Conservation (phyloP, 192 early-diverging fungal genomes). For the Gryganskiella cystojenkinii region DNA sequence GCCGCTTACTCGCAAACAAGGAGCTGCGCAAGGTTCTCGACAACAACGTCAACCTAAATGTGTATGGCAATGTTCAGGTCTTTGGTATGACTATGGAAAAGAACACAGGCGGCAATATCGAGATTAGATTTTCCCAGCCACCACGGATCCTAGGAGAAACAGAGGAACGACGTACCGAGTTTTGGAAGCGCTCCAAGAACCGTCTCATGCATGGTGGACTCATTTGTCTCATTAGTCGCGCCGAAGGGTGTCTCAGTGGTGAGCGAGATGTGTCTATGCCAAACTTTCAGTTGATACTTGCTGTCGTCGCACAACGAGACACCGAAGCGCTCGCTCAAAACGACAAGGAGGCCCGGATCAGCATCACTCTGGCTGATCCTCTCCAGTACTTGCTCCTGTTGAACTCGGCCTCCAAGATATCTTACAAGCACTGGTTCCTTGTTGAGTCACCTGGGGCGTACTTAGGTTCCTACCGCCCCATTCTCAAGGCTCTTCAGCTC, state of each 20-base stretch:
- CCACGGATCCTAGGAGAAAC: constrained; percentile 1
- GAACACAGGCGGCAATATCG: constrained; percentile 21
- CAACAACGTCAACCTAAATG: constrained; percentile 44
- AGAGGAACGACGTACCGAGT: constrained; percentile 37
- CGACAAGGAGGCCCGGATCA: constrained; percentile 13
- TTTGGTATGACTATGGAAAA: constrained; percentile 30
- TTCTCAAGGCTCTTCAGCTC: constrained; percentile 49
- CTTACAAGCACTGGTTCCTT: constrained; percentile 26
- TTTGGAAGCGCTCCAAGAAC: constrained; percentile 56
- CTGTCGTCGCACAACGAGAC: constrained; percentile 49
- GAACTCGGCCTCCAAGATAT: not conserved
- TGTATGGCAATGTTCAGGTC: constrained; percentile 53
- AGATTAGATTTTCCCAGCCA: constrained; percentile 42
- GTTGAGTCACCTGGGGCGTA: constrained; percentile 51
- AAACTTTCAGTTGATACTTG: constrained; percentile 52
- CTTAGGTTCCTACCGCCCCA: constrained; percentile 47
- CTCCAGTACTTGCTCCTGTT: constrained; percentile 24
- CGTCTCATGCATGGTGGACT: constrained; percentile 59
- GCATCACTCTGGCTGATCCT: constrained; percentile 41
- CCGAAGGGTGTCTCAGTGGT: not conserved
- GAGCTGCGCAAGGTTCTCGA: constrained; percentile 36
- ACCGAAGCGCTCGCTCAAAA: constrained; percentile 27
- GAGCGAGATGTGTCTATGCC: not conserved
- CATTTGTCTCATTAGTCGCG: constrained; percentile 53
- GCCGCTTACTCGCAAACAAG: constrained; percentile 2